Percentiles rank a stretch among this genome's conserved stretches.
Conservation (phyloP, 108 stramenopile species). For the Aurantiochytrium sp. region DNA sequence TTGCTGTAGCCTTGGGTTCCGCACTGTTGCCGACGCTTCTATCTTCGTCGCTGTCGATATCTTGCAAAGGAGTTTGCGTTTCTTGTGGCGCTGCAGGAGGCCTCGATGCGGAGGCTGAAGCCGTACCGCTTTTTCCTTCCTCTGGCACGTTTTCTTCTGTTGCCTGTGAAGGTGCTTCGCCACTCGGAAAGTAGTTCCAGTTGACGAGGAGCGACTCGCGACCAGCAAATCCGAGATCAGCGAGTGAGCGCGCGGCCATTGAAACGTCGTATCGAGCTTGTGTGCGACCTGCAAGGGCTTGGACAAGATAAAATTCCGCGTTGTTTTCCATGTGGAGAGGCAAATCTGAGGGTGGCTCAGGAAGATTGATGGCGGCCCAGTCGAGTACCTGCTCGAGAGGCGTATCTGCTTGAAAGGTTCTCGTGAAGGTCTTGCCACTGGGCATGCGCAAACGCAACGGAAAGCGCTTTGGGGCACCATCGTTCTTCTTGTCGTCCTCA, state of each 20-base stretch:
- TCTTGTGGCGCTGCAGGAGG: too few relatives aligned
- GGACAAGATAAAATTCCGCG: neutral
- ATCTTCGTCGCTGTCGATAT: too few relatives aligned
- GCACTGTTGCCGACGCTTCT: neutral
- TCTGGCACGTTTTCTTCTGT: neutral
- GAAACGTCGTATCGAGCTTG: neutral
- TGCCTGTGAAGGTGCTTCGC: neutral
- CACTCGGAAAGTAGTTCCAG: neutral
- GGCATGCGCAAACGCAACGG: neutral
- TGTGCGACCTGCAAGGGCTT: neutral
- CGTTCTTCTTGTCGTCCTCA: neutral
- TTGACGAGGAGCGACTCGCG: neutral
- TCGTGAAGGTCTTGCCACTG: neutral
- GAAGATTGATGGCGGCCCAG: neutral
- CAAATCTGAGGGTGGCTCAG: neutral
- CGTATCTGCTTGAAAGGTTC: neutral
- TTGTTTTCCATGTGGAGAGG: neutral
- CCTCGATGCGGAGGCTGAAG: too few relatives aligned
- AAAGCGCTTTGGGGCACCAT: neutral
- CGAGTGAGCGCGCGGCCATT: neutral
- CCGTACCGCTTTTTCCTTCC: too few relatives aligned
- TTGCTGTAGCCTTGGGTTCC: neutral
- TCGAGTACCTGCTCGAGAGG: neutral
- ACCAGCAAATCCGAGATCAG: neutral
- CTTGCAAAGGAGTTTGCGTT: too few relatives aligned